phyloP scores from a whole-genome alignment of 108 stramenopile species.

The Cylindrotheca fusiformis region DNA sequence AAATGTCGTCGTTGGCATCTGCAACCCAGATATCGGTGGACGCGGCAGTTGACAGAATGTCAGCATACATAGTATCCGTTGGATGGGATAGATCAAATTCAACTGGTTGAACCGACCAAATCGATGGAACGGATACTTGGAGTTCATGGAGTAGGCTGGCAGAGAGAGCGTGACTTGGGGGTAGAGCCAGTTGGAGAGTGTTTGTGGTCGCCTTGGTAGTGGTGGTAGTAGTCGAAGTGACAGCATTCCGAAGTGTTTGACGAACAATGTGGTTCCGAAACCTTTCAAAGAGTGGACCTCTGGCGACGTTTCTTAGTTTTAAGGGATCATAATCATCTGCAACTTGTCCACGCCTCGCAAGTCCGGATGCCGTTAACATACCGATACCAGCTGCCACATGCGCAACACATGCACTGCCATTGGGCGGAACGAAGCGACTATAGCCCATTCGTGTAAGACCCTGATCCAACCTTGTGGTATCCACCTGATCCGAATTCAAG shows the following conservation, averaged over 20 bases:
- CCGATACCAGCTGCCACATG: constrained; percentile 17
- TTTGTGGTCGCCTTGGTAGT: too few relatives aligned
- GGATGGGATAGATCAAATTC: too few relatives aligned
- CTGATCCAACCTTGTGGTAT: neutral
- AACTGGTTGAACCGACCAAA: too few relatives aligned
- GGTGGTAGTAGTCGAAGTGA: too few relatives aligned
- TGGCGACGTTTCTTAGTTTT: neutral
- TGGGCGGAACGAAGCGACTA: neutral
- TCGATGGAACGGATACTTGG: too few relatives aligned
- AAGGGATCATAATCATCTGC: constrained; percentile 12
- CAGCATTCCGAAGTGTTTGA: too few relatives aligned
- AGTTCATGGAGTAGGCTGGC: too few relatives aligned
- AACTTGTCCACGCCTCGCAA: constrained; percentile 6
- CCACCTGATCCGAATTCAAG: neutral
- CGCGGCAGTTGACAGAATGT: neutral
- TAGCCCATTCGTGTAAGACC: neutral
- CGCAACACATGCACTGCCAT: neutral
- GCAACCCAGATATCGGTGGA: constrained; percentile 15
- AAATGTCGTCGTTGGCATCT: constrained; percentile 2
- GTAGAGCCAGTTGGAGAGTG: too few relatives aligned
- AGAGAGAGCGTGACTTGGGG: too few relatives aligned
- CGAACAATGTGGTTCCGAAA: constrained; percentile 11
- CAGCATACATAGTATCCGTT: too few relatives aligned
- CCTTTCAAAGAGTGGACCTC: constrained; percentile 5
- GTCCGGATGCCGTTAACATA: constrained; percentile 7